Conservation (phyloP, 805 yeast genomes). For the Nakazawaea siamensis region DNA sequence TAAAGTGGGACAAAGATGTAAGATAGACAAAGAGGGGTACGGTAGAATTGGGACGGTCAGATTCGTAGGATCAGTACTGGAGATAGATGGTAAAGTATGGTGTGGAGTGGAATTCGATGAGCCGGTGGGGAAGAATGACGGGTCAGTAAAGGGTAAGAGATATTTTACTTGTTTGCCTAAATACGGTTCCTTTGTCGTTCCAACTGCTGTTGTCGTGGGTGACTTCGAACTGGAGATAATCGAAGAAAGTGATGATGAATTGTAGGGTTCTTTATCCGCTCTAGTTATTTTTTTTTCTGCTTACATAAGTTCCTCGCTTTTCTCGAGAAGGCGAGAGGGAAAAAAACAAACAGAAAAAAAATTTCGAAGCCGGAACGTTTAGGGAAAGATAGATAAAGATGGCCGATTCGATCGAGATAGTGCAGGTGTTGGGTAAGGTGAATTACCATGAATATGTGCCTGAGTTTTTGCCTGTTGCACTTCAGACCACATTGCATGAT, state of each 20-base stretch:
- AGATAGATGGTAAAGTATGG: conserved; percentile 54
- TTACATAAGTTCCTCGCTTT: not conserved
- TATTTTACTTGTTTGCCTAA: conserved; percentile 48
- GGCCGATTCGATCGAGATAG: not conserved
- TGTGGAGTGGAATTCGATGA: conserved; percentile 81
- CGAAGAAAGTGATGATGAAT: conserved; percentile 33
- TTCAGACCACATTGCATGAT: conserved; percentile 26
- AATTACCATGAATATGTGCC: conserved; percentile 8
- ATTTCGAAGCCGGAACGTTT: conserved; percentile 11
- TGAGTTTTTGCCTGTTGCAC: conserved; percentile 8
- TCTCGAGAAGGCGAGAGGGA: not conserved
- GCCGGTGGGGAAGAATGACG: conserved; percentile 83
- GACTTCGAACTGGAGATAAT: conserved; percentile 42
- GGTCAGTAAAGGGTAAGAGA: conserved; percentile 50
- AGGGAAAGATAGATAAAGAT: too few species aligned
- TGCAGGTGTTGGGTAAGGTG: conserved; percentile 1
- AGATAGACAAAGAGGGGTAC: conserved; percentile 22
- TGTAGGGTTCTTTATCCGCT: too few species aligned
- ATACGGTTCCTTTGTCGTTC: conserved; percentile 76
- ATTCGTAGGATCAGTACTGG: conserved; percentile 61
- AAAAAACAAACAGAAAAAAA: too few species aligned
- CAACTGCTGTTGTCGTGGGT: conserved; percentile 60
- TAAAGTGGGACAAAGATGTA: conserved; percentile 45
- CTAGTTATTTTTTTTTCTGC: not conserved
- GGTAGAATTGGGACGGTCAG: conserved; percentile 63